Evolutionary conservation across 2,329 filamentous ascomycete genomes (phyloP), one percentile per base, ranked within the genome.

Genomic region (Aureobasidium sp.): DNA sequence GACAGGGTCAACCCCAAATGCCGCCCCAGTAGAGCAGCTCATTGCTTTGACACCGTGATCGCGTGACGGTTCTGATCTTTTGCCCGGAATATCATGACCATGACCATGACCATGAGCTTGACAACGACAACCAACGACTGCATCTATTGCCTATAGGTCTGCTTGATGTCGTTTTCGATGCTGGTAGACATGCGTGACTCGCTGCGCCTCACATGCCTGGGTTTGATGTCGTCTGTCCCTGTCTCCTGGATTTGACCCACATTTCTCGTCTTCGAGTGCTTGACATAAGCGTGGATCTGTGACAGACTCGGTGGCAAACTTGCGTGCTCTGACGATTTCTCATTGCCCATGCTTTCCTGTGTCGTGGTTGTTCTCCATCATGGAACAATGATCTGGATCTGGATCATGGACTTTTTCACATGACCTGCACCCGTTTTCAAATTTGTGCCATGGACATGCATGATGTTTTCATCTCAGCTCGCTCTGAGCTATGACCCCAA

Each of bases 101-200:
- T 48, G 46, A 48, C 26, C 24, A 24, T 51, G 48, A 48, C 26
- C 34, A 51, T 51, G 48, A 60, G 13, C 32, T 13, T 60, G 57
- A 50, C 46, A 29, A 44, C 48, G 17, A 48, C 48, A 17, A 53
- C 44, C 29, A 2, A 43, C 46, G 13, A 20, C 29, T 53, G 39
- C 59, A 62, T 61, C 46, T 47, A n/a, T 43, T 50, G 36, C 57
- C 10, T 24, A 50, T 62, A 46, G 44, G 36, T 39, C 61, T 63
- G 61, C 61, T 52, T 63, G 52, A 57, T 50, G 37, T 34, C 51
- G 41, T 48, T 48, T 41, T 63, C 44, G 44, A 55, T 59, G 34
- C 61, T 63, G 61, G 52, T 59, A 52, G 53, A 59, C 61, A 50
- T 63, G 52, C 61, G 61, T 63, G 61, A 63, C 53, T 46, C 61